These are phyloP conservation scores for Aspergillus steynii DNA, from an alignment of 495 filamentous ascomycete genomes.

Conservation along the genomic window DNA sequence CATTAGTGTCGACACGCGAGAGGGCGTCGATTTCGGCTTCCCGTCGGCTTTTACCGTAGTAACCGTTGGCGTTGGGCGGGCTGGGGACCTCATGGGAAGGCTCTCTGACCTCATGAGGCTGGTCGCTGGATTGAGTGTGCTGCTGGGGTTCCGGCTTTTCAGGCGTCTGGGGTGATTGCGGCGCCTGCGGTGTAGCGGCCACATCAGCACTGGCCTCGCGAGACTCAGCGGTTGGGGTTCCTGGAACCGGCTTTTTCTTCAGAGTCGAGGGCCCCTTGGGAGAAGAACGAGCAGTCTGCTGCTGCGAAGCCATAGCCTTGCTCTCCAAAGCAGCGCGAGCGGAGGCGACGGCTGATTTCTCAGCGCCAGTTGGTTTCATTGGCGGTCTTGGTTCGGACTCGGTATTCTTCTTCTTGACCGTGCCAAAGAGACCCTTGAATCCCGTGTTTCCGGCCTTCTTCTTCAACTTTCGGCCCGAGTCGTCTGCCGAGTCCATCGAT, in stretches of 20 bases:
- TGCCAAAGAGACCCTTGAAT: slow-evolving; percentile 51
- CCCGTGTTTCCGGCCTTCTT: slow-evolving; percentile 48
- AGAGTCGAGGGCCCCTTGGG: slow-evolving; percentile 25
- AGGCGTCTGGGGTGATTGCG: slow-evolving; percentile 9
- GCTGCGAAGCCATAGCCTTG: slow-evolving; percentile 42
- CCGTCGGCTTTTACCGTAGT: slow-evolving; percentile 50
- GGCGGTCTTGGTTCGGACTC: slow-evolving; percentile 27
- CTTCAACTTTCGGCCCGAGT: slow-evolving; percentile 42
- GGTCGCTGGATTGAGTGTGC: slow-evolving; percentile 4
- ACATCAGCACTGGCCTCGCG: slow-evolving; percentile 3
- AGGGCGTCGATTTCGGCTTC: slow-evolving; percentile 52
- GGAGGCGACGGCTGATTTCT: slow-evolving; percentile 46
- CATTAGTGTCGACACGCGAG: slow-evolving; percentile 64
- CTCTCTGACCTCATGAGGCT: background rate
- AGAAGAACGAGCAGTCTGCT: slow-evolving; percentile 22
- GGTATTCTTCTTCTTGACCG: slow-evolving; percentile 40
- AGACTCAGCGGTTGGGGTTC: slow-evolving; percentile 24
- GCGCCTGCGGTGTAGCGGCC: slow-evolving; percentile 6
- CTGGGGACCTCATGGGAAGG: slow-evolving; percentile 16
- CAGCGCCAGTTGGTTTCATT: slow-evolving; percentile 39
- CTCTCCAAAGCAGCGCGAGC: slow-evolving; percentile 52
- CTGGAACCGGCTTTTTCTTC: slow-evolving; percentile 42
- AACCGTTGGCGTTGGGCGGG: slow-evolving; percentile 21
- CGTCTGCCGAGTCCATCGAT: slow-evolving; percentile 29
- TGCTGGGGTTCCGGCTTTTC: slow-evolving; percentile 31